phyloP scores from a whole-genome alignment of 441 rosid genomes.

The Omphalea diandra region DNA sequence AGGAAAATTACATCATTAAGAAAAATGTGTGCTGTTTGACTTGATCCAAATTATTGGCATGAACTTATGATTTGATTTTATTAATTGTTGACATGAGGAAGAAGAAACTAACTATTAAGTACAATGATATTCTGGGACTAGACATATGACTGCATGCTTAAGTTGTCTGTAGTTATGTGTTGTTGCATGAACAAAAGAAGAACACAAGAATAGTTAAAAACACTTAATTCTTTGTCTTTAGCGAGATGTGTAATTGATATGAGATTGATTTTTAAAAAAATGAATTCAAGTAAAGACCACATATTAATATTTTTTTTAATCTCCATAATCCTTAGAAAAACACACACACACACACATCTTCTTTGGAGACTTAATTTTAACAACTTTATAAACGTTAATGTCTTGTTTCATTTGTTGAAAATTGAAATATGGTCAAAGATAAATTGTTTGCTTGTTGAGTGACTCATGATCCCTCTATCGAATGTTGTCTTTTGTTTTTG shows the following conservation, averaged over 20 bases:
- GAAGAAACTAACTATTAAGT: not conserved
- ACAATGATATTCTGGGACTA: not conserved
- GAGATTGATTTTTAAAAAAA: not conserved
- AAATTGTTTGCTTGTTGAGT: conserved; percentile 2
- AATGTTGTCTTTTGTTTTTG: not conserved
- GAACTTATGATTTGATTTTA: too few species aligned
- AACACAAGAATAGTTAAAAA: not conserved
- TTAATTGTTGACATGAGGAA: too few species aligned
- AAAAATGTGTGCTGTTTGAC: too few species aligned
- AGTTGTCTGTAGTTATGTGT: not conserved
- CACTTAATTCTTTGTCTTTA: not conserved
- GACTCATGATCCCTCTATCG: not conserved
- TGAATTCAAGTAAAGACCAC: too few species aligned
- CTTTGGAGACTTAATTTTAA: conserved; percentile 2
- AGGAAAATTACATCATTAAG: too few species aligned
- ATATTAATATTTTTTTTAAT: too few species aligned
- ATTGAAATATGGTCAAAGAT: not conserved
- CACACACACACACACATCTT: too few species aligned
- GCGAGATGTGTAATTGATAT: too few species aligned
- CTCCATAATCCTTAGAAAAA: too few species aligned
- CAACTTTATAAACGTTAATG: not conserved
- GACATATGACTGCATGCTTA: not conserved
- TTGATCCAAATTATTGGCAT: too few species aligned
- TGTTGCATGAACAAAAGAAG: not conserved
- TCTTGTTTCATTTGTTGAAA: not conserved